These are phyloP conservation scores for Fagus crenata DNA, from an alignment of 306 rosid genomes.

Conservation along the genomic window DNA sequence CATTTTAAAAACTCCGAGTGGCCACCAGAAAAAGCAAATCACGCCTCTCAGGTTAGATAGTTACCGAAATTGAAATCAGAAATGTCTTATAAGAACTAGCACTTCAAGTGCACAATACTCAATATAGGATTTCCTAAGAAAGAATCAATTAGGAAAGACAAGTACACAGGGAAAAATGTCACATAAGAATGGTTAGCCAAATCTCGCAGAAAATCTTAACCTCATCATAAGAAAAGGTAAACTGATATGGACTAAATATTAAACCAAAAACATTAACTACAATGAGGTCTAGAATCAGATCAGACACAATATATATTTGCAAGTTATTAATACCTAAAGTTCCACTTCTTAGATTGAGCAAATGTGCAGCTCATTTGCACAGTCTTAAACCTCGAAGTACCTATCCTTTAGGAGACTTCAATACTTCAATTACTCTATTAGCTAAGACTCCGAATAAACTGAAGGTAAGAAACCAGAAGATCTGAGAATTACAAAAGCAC, in stretches of 20 bases:
- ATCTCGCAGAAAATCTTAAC: not conserved
- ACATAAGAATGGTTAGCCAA: not conserved
- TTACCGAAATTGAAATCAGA: not conserved
- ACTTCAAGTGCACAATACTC: not conserved
- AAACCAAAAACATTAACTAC: not conserved
- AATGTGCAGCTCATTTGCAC: not conserved
- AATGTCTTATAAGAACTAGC: not conserved
- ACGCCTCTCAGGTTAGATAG: not conserved
- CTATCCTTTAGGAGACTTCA: not conserved
- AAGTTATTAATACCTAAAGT: not conserved
- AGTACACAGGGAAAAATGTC: not conserved
- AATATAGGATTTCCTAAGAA: not conserved
- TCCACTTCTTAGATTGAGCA: not conserved
- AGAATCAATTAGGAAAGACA: not conserved
- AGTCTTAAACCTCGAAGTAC: not conserved
- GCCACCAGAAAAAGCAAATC: not conserved
- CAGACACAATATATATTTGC: not conserved
- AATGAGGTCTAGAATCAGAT: not conserved
- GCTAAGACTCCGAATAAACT: not conserved
- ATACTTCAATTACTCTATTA: not conserved
- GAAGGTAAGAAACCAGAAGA: too few species aligned
- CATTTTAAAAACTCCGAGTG: not conserved
- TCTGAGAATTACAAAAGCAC: not conserved
- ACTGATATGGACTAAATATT: not conserved
- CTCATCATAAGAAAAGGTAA: not conserved